Evolutionary conservation across 805 yeast genomes (phyloP).

Genomic region (Debaryomyces tyrocola): DNA sequence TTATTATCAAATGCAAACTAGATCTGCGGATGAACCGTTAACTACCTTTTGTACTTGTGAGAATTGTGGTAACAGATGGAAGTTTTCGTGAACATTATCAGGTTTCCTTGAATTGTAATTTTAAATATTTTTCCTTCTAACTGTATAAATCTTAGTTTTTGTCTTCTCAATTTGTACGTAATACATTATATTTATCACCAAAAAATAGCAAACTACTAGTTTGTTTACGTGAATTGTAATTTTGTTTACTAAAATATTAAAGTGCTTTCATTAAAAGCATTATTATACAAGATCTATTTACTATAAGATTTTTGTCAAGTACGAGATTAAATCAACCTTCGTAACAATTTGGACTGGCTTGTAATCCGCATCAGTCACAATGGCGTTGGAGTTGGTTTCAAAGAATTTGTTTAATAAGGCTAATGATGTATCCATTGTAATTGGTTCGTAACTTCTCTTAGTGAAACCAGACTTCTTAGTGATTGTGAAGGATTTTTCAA

Average conservation of each 20-base stretch:
- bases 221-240: background rate
- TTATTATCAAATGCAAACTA: conserved; percentile 95
- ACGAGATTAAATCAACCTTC: conserved; percentile 76
- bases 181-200: background rate
- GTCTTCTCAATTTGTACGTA: background rate
- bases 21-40: conserved; percentile 98
- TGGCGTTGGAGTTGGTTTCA: conserved; percentile 81
- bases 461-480: conserved; percentile 54
- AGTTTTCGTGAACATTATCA: conserved; percentile 60
- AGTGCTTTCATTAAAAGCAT: background rate
- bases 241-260: background rate
- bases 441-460: conserved; percentile 65
- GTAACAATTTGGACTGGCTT: conserved; percentile 84
- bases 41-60: conserved; percentile 98
- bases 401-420: conserved; percentile 72
- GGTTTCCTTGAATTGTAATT: background rate
- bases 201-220: no score
- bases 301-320: conserved; percentile 37
- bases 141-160: background rate
- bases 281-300: background rate
- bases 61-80: conserved; percentile 97
- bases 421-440: conserved; percentile 65
- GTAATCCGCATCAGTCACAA: conserved; percentile 69
- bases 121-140: background rate
- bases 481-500: conserved; percentile 63